Evolutionary conservation across 1,139 yeast species (phyloP), one percentile per base, ranked within the genome.

Genomic region (Schizosaccharomyces versatilis): DNA sequence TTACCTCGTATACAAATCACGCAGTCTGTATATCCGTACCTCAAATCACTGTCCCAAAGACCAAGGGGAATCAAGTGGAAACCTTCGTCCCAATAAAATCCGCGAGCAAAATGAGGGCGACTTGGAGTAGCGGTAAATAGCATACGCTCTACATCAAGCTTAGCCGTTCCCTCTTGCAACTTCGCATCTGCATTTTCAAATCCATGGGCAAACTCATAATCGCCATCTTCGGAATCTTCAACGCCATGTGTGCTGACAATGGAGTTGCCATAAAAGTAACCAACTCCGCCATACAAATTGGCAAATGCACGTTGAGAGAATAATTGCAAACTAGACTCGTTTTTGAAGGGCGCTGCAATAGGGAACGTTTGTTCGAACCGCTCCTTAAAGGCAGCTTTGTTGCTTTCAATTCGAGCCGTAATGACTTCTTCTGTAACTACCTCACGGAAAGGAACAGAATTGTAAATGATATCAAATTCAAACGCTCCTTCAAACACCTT

Each of bases 21-120:
- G 5, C 32, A 24, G 32, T 24, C 32, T 24, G 32, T 5, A 24
- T 24, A 24, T 36, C 36, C 47, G 3, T 24, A 41, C 0, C 80
- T 85, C 51, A 90, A 71, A 64, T 86, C 95, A 8, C 85, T 76
- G 66, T 90, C 98, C 65, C 81, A 88, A 54, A 81, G 80, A 60
- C 84, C 67, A 41, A 90, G 71, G 2, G 95, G 95, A 47, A 88
- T 71, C 59, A 90, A 71, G 66, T 90, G 95, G 68, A 90, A 90
- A 0, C 99, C 99, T 68, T 93, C 98, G 67, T 93, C 99, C 99
- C 99, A 90, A 64, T 84, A 84, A 64, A 90, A 90, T 0, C 99
- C 99, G 60, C 98, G 74, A 7, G 98, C 97, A 68, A 90, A 90
- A 63, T 84, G 84, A 0, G 95, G 86, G 56, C 98, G 74, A 53